Percentiles rank a stretch among this genome's conserved stretches.
Evolutionary conservation across 2,329 filamentous ascomycete genomes (phyloP).

Genomic region (Fusarium camptoceras): DNA sequence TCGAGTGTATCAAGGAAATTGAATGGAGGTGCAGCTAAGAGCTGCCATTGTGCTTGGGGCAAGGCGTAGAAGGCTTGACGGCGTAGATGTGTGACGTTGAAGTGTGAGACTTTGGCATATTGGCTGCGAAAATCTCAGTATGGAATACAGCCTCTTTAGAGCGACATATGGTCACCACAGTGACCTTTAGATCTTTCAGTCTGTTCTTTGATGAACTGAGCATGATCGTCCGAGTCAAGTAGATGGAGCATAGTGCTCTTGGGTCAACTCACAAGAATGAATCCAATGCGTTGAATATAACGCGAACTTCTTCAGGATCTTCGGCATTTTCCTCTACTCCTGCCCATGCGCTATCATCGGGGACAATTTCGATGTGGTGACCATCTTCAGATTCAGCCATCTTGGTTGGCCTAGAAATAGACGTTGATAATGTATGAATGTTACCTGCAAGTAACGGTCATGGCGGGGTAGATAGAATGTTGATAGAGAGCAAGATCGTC

Average conservation of each 20-base stretch:
- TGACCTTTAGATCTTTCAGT: not conserved
- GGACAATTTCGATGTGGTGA: conserved; percentile 34
- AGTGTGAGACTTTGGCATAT: conserved; percentile 86
- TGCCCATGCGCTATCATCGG: conserved; percentile 63
- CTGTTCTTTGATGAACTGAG: not conserved
- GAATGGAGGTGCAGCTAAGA: conserved; percentile 85
- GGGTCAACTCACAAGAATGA: conserved; percentile 70
- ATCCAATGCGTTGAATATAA: conserved; percentile 85
- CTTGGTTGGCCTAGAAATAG: conserved; percentile 11
- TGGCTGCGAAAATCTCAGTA: conserved; percentile 65
- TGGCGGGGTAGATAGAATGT: conserved; percentile 20
- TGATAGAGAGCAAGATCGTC: not conserved
- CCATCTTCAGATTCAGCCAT: conserved; percentile 41
- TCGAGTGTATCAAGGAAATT: conserved; percentile 82
- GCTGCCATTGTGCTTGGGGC: conserved; percentile 83
- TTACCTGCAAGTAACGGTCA: conserved; percentile 26
- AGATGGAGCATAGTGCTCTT: not conserved
- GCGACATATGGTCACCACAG: accelerated
- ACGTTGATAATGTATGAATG: conserved; percentile 8
- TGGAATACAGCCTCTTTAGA: not conserved
- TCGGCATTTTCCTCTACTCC: conserved; percentile 73
- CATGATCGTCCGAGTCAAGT: not conserved
- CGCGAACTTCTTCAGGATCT: conserved; percentile 83
- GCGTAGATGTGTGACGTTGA: conserved; percentile 89
- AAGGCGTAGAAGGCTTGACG: conserved; percentile 94